phyloP scores from a whole-genome alignment of 257 asterid genomes.

The Gynochthodes officinalis region DNA sequence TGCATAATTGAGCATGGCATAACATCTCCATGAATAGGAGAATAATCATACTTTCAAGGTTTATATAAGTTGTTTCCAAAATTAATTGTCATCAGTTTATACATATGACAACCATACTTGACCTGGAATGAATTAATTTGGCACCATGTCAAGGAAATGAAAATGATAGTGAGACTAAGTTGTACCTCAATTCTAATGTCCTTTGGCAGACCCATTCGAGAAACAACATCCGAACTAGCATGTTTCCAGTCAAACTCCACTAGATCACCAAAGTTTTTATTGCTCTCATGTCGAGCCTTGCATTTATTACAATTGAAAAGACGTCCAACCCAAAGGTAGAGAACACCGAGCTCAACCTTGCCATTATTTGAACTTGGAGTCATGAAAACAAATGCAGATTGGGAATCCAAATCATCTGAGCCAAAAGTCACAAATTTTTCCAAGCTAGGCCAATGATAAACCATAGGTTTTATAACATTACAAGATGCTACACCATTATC shows the following conservation, averaged over 20 bases:
- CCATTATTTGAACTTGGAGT: constrained; percentile 22
- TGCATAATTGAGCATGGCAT: background rate
- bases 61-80: background rate
- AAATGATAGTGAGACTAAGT: background rate
- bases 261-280: constrained; percentile 19
- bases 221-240: constrained; percentile 30
- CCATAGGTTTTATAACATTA: constrained; percentile 21
- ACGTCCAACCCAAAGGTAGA: constrained; percentile 44
- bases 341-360: constrained; percentile 20
- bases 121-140: background rate
- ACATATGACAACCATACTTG: background rate
- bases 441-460: constrained; percentile 45
- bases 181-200: constrained; percentile 39
- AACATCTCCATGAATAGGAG: background rate
- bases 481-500: constrained; percentile 24
- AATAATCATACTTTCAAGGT: background rate
- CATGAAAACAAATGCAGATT: constrained; percentile 34
- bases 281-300: constrained; percentile 13
- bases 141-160: background rate
- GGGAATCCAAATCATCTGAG: constrained; percentile 34
- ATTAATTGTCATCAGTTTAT: background rate
- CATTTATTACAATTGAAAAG: constrained; percentile 24
- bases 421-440: constrained; percentile 29
- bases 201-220: constrained; percentile 37
- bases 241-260: constrained; percentile 36